Base-by-base conservation (phyloP, 2,329 filamentous ascomycete genomes). In the Stemphylium beticola region DNA sequence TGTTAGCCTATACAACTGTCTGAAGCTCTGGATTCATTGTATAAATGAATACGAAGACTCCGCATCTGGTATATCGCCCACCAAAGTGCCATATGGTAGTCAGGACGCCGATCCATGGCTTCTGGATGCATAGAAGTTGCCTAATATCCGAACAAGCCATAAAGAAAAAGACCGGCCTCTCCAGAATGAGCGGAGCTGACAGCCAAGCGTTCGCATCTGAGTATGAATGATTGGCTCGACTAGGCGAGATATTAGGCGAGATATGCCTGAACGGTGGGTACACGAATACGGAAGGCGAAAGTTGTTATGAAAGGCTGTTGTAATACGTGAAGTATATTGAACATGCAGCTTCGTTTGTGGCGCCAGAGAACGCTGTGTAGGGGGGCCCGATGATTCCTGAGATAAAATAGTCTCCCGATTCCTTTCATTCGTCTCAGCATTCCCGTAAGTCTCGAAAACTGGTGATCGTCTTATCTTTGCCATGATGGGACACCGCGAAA, bases 241-340 rank as follows among this genome's bases (percentile, higher is more conserved):
- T 10, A 17, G n/a, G 34, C 39, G 42, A 17, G 17, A 32, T 41
- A 41, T 22, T 58, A 47, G 52, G 49, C 41, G 47, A 57, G 42
- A 26, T 14, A 45, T 38, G 49, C 33, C 46, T 59, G 45, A 41
- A 32, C 41, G 41, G 26, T 42, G 45, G 36, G n/a, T 36, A 40
- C 9, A 26, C 43, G 40, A 58, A 67, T 60, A 67, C 60, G 61
- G 54, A 47, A 55, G 62, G 54, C 50, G 46, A 52, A 46, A 14
- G 34, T 45, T 53, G 34, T 18, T 38, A 39, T 39, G 40, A 17
- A 57, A 43, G 40, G 50, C 55, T 62, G 55, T 55, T 52, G 37
- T 47, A 57, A 61, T 62, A 61, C 55, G 48, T 53, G 37, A 14
- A 39, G 32, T 61, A 68, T 61, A 71, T 71, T 71, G 51, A 61